These are phyloP conservation scores for Globisporangium viniferum DNA, from an alignment of 352 stramenopile genomes.

Conservation along the genomic window DNA sequence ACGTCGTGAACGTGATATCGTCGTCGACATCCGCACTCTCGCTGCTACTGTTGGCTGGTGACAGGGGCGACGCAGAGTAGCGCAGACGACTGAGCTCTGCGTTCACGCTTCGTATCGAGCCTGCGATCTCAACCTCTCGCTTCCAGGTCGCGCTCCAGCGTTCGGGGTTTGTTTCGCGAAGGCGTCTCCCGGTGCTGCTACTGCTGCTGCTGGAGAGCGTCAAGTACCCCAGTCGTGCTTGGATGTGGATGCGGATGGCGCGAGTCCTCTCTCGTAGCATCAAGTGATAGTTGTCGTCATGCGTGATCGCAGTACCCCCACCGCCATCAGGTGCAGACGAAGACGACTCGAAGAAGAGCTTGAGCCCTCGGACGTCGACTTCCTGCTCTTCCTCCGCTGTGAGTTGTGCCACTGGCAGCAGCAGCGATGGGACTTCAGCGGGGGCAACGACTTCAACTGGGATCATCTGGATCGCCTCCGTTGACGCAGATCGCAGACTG, in stretches of 20 bases:
- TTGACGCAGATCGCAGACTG: constrained; percentile 1
- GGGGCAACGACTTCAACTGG: constrained; percentile 10
- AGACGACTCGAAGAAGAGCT: constrained; percentile 1
- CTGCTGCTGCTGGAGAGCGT: constrained; percentile 9
- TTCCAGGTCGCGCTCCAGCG: constrained; percentile 5
- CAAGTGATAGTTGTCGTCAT: neutral
- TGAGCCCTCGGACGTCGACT: constrained; percentile 13
- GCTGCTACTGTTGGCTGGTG: neutral
- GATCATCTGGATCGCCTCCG: neutral
- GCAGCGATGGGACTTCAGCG: constrained; percentile 4
- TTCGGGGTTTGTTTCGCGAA: neutral
- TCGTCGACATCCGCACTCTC: neutral
- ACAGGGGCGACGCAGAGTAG: neutral
- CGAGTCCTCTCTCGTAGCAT: neutral
- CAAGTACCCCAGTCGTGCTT: constrained; percentile 5
- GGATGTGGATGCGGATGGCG: constrained; percentile 5
- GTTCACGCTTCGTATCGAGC: constrained; percentile 6
- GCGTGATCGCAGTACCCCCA: neutral
- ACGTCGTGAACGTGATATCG: constrained; percentile 7
- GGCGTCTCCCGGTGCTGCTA: neutral
- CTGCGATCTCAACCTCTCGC: constrained; percentile 5
- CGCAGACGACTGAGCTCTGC: constrained; percentile 7
- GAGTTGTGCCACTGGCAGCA: constrained; percentile 7
- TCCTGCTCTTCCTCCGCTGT: constrained; percentile 3
- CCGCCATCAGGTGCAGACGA: neutral